Evolutionary conservation across 306 rosid genomes (phyloP).

Genomic region (Vigna nakashimae): DNA sequence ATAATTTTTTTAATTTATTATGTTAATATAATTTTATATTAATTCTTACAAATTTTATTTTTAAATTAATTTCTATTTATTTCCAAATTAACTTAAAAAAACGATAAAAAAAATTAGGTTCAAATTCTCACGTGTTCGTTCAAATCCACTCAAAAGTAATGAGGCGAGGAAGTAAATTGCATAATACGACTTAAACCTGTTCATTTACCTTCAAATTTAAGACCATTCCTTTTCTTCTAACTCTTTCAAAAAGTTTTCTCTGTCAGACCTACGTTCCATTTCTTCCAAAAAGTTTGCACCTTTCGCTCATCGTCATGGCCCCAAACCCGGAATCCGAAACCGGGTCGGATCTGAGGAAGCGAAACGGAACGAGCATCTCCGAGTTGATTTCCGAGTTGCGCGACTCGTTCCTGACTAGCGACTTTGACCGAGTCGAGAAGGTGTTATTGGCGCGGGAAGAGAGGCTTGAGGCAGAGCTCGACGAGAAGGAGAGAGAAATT

Average conservation of each 20-base stretch:
- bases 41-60: no score
- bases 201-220: no score
- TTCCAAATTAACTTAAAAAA: no score
- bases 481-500: constrained; percentile 18
- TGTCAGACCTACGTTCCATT: neutral
- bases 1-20: no score
- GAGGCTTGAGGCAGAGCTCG: constrained; percentile 9
- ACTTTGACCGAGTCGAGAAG: constrained; percentile 41
- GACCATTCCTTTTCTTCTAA: no score
- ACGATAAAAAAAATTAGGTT: no score
- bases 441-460: constrained; percentile 33
- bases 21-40: no score
- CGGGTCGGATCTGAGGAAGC: neutral
- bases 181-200: no score
- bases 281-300: neutral
- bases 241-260: neutral
- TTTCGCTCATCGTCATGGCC: neutral
- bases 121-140: no score
- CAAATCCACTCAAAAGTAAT: no score
- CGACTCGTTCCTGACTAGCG: constrained; percentile 16
- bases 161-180: no score
- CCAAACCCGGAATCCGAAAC: neutral
- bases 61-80: no score
- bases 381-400: constrained; percentile 31
- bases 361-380: constrained; percentile 12